Conservation (phyloP, 1,284 basidiomycete genomes). For the Trametes hirsuta region DNA sequence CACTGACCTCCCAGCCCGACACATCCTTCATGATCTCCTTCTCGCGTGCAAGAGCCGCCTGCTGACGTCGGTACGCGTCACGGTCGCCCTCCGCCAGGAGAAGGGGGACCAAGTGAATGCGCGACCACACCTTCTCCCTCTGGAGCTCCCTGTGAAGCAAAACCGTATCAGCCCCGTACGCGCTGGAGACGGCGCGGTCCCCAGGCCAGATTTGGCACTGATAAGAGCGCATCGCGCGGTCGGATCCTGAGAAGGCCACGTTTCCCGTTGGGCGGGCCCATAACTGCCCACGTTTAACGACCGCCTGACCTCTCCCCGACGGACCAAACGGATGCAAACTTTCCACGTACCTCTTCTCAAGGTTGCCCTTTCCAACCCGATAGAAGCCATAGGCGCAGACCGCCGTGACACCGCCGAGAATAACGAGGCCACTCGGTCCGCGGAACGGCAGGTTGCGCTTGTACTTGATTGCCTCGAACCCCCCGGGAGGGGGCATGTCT, state of each 20-base stretch:
- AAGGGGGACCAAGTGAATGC: constrained; percentile 93
- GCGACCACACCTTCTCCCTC: constrained; percentile 94
- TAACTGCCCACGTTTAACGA: constrained; percentile 60
- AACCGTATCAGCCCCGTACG: constrained; percentile 30
- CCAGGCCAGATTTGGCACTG: constrained; percentile 34
- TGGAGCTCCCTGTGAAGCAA: constrained; percentile 78
- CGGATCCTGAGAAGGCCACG: constrained; percentile 69
- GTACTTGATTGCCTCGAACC: constrained; percentile 93
- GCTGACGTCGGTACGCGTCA: constrained; percentile 82
- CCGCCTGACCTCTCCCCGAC: constrained; percentile 53
- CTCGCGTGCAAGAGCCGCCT: constrained; percentile 83
- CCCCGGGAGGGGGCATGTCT: constrained; percentile 94
- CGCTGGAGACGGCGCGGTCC: constrained; percentile 24
- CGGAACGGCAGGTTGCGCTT: constrained; percentile 94
- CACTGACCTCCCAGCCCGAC: constrained; percentile 89
- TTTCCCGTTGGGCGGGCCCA: constrained; percentile 60
- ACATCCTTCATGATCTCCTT: constrained; percentile 97
- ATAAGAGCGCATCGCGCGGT: constrained; percentile 55
- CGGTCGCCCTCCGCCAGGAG: constrained; percentile 94
- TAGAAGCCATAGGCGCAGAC: constrained; percentile 95
- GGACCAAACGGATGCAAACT: constrained; percentile 18
- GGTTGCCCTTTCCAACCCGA: constrained; percentile 86
- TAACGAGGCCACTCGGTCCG: constrained; percentile 86
- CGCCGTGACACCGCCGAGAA: constrained; percentile 84
- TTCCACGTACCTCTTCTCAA: constrained; percentile 85